Base-by-base conservation (phyloP, 495 filamentous ascomycete genomes). In the Durotheca rogersii region DNA sequence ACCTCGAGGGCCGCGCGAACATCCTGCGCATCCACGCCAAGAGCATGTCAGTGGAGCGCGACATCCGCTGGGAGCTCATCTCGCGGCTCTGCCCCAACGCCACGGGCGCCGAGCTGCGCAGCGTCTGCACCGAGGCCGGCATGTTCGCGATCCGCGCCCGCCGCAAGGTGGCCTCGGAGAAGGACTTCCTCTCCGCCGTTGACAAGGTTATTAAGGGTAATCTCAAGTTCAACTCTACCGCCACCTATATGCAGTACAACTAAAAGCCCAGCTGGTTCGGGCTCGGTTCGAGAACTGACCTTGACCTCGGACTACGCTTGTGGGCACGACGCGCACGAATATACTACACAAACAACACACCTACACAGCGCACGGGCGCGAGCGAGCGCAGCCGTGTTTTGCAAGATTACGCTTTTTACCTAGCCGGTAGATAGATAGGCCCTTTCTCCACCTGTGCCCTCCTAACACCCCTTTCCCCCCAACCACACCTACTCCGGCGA, bases 131-230 rank as follows among this genome's bases (percentile, higher is more conserved):
- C n/a, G 93, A 98, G 76, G 93, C 93, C 7, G 93, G 93, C 54
- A 97, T 98, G 94, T 98, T 95, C 68, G 94, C 93, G 34, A 97
- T 98, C 62, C 83, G 93, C 41, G 93, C 94, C 29, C 78, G 93
- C 68, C 84, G 93, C 67, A 98, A 98, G 88, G 90, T 98, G 7
- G 92, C 93, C 3, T 92, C 91, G 15, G 93, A 98, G 83, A 98
- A 98, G 82, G 93, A 98, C 76, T 98, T 98, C 74, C 78, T 98
- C 68, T 86, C 87, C 14, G 90, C 92, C 11, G 93, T 98, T 50
- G 93, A 98, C 75, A 98, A 98, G 83, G 93, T 98, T 44, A 98
- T 98, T 73, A 96, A 96, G 82, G 90, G 90, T 51, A 96, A 96
- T 70, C 75, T 96, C 67, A 98, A 98, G 80, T 98, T 98, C 79